Evolutionary conservation across 1,284 basidiomycete species (phyloP).

Genomic region (Stereum hirsutum): DNA sequence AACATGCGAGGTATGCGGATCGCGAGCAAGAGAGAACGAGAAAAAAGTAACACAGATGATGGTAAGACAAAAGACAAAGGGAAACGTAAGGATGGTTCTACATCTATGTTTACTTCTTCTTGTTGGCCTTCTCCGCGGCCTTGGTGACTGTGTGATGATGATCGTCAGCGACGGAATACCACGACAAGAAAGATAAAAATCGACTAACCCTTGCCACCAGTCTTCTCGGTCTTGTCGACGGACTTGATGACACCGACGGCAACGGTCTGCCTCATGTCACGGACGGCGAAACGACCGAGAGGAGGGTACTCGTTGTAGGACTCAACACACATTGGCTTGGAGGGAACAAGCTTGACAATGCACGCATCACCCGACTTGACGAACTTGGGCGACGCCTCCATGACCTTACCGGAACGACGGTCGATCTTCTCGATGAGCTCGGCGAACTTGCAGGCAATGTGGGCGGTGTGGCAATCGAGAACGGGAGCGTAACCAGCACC

Average conservation of each 20-base stretch:
- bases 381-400: conserved; percentile 89
- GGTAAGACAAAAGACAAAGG: conserved; percentile 16
- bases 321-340: conserved; percentile 98
- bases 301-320: conserved; percentile 97
- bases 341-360: conserved; percentile 96
- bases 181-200: conserved; percentile 4
- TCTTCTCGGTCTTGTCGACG: conserved; percentile 88
- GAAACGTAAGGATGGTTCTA: conserved; percentile 41
- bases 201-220: conserved; percentile 70
- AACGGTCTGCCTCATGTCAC: conserved; percentile 98
- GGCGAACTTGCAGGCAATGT: conserved; percentile 99
- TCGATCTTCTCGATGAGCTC: conserved; percentile 99
- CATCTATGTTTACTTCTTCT: conserved; percentile 91
- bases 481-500: conserved; percentile 97
- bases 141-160: conserved; percentile 62
- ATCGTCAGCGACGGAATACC: conserved; percentile 9
- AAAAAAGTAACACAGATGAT: conserved; percentile 28
- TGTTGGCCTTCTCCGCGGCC: conserved; percentile 91
- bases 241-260: conserved; percentile 97
- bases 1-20: conserved; percentile 35
- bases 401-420: conserved; percentile 91
- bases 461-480: conserved; percentile 99
- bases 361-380: conserved; percentile 95
- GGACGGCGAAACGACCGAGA: conserved; percentile 97
- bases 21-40: conserved; percentile 23